Percentiles rank a stretch among this genome's conserved stretches.
phyloP scores from a whole-genome alignment of 768 basidiomycete species.

The Mycena epipterygia region DNA sequence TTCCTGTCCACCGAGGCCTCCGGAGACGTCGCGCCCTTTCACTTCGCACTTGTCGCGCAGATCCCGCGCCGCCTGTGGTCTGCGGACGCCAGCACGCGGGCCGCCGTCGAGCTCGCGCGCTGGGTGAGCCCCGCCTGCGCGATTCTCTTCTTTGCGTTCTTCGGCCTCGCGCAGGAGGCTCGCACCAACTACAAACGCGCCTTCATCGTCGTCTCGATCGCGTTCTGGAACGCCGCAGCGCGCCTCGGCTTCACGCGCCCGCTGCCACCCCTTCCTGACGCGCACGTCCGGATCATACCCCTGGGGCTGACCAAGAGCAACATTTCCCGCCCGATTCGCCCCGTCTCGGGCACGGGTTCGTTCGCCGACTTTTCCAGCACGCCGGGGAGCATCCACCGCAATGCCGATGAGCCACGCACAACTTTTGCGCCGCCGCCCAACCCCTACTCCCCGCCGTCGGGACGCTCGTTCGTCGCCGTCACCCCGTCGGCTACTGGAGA shows the following conservation, averaged over 20 bases:
- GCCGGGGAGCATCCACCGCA: neutral
- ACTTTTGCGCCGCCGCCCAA: too few species aligned
- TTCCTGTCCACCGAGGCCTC: constrained; percentile 56
- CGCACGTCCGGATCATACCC: neutral
- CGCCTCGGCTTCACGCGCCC: constrained; percentile 4
- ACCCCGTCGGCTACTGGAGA: neutral
- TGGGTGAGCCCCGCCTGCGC: constrained; percentile 41
- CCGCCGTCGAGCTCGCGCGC: constrained; percentile 39
- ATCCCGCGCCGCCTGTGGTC: constrained; percentile 47
- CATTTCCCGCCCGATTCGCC: constrained; percentile 5
- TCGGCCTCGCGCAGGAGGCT: constrained; percentile 65
- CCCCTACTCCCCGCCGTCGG: too few species aligned
- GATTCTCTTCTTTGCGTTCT: constrained; percentile 67
- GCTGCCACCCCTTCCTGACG: neutral
- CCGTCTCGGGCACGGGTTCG: constrained; percentile 10
- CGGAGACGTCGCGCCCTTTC: constrained; percentile 63
- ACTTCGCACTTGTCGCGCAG: constrained; percentile 56
- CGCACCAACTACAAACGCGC: constrained; percentile 52
- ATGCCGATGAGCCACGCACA: neutral
- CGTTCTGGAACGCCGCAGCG: constrained; percentile 20
- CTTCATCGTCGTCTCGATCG: neutral
- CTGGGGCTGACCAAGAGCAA: neutral
- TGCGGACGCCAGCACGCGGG: neutral
- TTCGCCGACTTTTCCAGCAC: constrained; percentile 23
- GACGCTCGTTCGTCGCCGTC: neutral